Percentiles rank a stretch among this genome's conserved stretches.
phyloP scores from a whole-genome alignment of 129 eudicot species.

The Mikania micrantha region DNA sequence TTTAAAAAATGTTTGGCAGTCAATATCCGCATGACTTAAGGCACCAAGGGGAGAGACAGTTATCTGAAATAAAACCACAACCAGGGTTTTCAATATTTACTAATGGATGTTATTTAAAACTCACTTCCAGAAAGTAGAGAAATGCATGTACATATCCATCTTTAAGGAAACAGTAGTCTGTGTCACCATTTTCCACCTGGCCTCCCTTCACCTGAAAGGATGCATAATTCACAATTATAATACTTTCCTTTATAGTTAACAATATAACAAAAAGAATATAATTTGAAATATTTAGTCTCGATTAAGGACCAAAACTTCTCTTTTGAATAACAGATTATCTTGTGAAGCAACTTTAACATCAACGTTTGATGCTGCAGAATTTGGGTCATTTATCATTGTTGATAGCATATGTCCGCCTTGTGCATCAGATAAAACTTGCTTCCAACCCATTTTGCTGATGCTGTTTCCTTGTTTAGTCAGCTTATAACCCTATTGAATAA shows the following conservation, averaged over 20 bases:
- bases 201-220: conserved; percentile 42
- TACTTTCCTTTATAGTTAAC: too few species aligned
- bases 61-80: conserved; percentile 48
- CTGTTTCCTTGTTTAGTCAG: conserved; percentile 75
- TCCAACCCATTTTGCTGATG: conserved; percentile 54
- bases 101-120: too few species aligned
- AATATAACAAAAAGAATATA: too few species aligned
- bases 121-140: background rate
- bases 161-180: conserved; percentile 42
- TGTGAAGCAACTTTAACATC: conserved; percentile 18
- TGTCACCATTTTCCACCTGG: conserved; percentile 46
- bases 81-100: background rate
- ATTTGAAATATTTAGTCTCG: too few species aligned
- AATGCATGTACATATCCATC: conserved; percentile 60
- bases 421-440: conserved; percentile 40
- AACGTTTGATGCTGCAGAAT: too few species aligned
- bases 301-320: conserved; percentile 60
- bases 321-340: conserved; percentile 44
- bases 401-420: too few species aligned
- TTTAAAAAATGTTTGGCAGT: conserved; percentile 43
- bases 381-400: too few species aligned
- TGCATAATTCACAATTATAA: conserved; percentile 1
- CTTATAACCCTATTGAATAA: conserved; percentile 88
- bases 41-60: conserved; percentile 75
- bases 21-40: conserved; percentile 50